phyloP scores from a whole-genome alignment of 2,329 filamentous ascomycete genomes.

The Colletotrichum sp. region DNA sequence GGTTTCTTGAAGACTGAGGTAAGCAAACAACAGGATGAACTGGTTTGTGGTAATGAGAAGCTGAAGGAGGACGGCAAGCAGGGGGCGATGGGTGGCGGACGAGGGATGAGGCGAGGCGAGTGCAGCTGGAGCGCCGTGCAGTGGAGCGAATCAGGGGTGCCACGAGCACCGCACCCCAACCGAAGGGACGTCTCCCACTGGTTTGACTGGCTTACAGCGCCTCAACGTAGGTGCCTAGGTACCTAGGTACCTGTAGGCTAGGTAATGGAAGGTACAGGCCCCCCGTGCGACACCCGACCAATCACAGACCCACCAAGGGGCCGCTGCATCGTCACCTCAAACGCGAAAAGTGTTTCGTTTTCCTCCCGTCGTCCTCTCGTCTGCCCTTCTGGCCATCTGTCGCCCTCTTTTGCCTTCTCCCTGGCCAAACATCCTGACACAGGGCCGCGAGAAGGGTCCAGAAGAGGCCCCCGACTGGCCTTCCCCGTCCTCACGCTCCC shows the following conservation, averaged over 20 bases:
- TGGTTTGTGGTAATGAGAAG: background rate
- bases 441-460: background rate
- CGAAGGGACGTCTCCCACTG: background rate
- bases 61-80: background rate
- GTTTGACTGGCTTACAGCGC: background rate
- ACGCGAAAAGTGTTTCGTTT: conserved; percentile 17
- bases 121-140: background rate
- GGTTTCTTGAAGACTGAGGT: background rate
- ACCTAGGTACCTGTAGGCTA: too few relatives aligned
- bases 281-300: background rate
- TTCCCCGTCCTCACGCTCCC: background rate
- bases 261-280: background rate
- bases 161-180: background rate
- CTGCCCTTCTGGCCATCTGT: background rate
- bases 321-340: conserved; percentile 5
- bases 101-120: background rate
- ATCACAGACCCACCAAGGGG: conserved; percentile 20
- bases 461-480: background rate
- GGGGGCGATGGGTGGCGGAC: background rate
- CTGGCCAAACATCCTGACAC: background rate
- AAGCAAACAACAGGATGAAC: background rate
- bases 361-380: background rate
- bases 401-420: background rate
- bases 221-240: too few relatives aligned
- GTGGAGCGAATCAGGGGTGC: background rate